A percentile compares a stretch with the other conserved stretches of the same genome.
These are phyloP conservation scores for Kentomonas sorsogonicus DNA, from an alignment of 208 protist species.

Conservation along the genomic window DNA sequence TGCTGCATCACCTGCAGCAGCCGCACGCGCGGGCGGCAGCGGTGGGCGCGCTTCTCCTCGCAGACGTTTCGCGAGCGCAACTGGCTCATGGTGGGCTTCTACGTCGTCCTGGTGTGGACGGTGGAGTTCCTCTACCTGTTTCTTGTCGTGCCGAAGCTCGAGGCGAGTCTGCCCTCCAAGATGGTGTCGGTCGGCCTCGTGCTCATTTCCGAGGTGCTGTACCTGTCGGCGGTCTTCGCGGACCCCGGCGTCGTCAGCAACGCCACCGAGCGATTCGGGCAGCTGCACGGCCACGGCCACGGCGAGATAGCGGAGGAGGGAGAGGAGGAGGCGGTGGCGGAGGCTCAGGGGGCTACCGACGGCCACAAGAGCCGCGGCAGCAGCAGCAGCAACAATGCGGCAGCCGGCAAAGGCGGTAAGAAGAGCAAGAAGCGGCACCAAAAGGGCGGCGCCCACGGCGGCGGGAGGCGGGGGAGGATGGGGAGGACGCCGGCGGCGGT, in stretches of 20 bases:
- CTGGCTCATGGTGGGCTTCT: conserved; percentile 82
- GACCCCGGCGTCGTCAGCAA: conserved; percentile 84
- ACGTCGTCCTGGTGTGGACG: conserved; percentile 76
- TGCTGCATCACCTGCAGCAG: conserved; percentile 42
- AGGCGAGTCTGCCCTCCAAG: conserved; percentile 42
- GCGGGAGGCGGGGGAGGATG: too few relatives aligned
- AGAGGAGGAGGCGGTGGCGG: neutral
- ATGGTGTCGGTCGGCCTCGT: conserved; percentile 53
- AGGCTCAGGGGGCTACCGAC: neutral
- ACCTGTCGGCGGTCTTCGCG: conserved; percentile 51
- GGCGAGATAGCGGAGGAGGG: neutral
- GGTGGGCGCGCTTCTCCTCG: conserved; percentile 29
- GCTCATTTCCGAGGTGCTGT: conserved; percentile 53
- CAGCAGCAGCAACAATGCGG: neutral
- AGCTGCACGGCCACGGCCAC: conserved; percentile 8
- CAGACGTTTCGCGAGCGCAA: conserved; percentile 57
- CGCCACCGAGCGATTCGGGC: conserved; percentile 22
- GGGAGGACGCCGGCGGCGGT: neutral
- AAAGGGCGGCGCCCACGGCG: too few relatives aligned
- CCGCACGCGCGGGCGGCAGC: conserved; percentile 26
- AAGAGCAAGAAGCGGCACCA: too few relatives aligned
- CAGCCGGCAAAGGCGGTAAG: too few relatives aligned
- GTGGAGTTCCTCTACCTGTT: conserved; percentile 78
- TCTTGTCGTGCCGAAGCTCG: conserved; percentile 42
- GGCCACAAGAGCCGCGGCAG: neutral